Conservation (phyloP, 1,139 yeast genomes). For the Taphrina populina region DNA sequence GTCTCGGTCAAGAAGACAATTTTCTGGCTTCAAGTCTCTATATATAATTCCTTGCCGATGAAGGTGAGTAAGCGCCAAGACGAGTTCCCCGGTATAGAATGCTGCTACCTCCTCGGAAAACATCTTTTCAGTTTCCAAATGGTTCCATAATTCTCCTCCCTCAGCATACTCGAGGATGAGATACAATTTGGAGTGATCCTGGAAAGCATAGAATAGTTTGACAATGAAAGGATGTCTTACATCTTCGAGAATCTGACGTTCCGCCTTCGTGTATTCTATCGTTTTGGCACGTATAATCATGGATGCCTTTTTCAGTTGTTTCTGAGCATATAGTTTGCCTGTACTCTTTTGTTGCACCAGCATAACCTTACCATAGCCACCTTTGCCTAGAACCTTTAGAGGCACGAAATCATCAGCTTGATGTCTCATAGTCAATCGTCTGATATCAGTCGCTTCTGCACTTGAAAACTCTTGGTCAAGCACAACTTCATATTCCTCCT, state of each 20-base stretch:
- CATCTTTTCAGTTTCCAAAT: slow-evolving; percentile 87
- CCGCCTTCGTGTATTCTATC: slow-evolving; percentile 66
- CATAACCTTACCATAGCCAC: slow-evolving; percentile 87
- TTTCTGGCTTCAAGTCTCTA: slow-evolving; percentile 93
- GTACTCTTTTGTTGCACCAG: slow-evolving; percentile 67
- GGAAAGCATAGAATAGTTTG: slow-evolving; percentile 91
- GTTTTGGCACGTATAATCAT: slow-evolving; percentile 55
- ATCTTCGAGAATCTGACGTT: slow-evolving; percentile 69
- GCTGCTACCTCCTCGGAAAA: slow-evolving; percentile 77
- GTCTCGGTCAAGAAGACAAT: slow-evolving; percentile 76
- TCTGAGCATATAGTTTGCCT: slow-evolving; percentile 78
- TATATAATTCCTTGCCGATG: slow-evolving; percentile 95
- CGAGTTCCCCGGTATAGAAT: slow-evolving; percentile 93
- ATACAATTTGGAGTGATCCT: slow-evolving; percentile 92
- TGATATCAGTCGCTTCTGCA: slow-evolving; percentile 28
- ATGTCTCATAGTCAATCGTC: slow-evolving; percentile 43
- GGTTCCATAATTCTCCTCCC: slow-evolving; percentile 99
- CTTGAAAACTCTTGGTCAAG: slow-evolving; percentile 4
- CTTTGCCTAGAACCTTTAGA: slow-evolving; percentile 79
- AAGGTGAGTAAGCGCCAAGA: slow-evolving; percentile 83
- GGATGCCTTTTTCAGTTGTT: slow-evolving; percentile 79
- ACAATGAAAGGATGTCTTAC: slow-evolving; percentile 90
- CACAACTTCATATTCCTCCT: slow-evolving; percentile 26
- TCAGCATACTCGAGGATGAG: slow-evolving; percentile 97
- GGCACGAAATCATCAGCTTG: slow-evolving; percentile 64